Evolutionary conservation across 2,329 filamentous ascomycete genomes (phyloP), one percentile per base, ranked within the genome.

Genomic region (Acrocalymma vagum): DNA sequence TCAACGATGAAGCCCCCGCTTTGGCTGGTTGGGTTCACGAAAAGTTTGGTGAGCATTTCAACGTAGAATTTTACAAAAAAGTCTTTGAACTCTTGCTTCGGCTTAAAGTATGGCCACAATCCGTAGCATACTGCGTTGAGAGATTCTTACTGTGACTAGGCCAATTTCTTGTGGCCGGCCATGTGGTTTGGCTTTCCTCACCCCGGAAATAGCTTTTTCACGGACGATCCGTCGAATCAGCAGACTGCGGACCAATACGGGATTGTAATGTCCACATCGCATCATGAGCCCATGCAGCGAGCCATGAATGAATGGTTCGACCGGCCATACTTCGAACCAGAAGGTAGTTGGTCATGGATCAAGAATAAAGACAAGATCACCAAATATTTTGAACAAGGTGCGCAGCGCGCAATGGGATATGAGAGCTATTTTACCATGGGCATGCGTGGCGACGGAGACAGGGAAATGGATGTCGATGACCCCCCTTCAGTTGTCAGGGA

Each of bases 1-100:
- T 86, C 55, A 86, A 86, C 54, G 83, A 86, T 39, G 83, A 86
- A 59, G 78, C 81, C 44, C 83, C 83, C 0, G 80, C 78, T 1
- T 62, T 85, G 21, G 84, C 83, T 0, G 80, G 79, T 48, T 87
- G 83, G 81, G 75, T 86, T 9, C 69, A 76, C n/a, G 72, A 72
- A n/a, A 78, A 78, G 27, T 29, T 29, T 29, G 27, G 27, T 9
- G 9, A 8, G 9, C 8, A 15, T 9, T 29, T 9, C 15, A 38
- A 51, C 23, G 26, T 39, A 5, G 33, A 41, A 4, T 51, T 51
- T 22, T 44, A 48, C 21, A 32, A 37, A 7, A 27, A 40, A 7
- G 47, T 51, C 2, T 51, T 51, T 11, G 47, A 51, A 15, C 30
- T 51, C 6, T 25, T 51, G 10, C 36, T 51, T 9, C 39, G 39